Evolutionary conservation across 2,329 filamentous ascomycete species (phyloP).

Genomic region (Aspergillus flavus): DNA sequence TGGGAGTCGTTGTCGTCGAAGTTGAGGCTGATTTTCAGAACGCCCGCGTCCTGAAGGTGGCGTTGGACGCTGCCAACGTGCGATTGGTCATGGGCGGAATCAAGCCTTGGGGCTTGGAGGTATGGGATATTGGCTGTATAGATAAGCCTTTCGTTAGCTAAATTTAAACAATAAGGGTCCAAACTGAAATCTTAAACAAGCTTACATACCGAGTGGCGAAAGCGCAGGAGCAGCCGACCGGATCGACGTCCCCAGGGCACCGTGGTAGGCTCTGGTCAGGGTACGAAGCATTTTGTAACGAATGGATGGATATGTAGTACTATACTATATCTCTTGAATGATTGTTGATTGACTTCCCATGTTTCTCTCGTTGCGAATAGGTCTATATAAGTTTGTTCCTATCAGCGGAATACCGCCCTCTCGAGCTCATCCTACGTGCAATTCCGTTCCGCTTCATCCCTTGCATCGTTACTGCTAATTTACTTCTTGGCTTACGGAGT

Average conservation of each 20-base stretch:
- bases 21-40: slow-evolving; percentile 40
- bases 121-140: background rate
- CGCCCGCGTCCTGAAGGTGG: slow-evolving; percentile 22
- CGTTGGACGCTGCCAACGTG: background rate
- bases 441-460: background rate
- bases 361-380: background rate
- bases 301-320: background rate
- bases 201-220: background rate
- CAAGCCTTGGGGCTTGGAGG: background rate
- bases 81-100: background rate
- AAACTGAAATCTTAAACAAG: background rate
- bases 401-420: background rate
- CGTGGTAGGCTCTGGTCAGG: background rate
- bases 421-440: no score
- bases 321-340: background rate
- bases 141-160: background rate
- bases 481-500: background rate
- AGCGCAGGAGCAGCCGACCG: background rate
- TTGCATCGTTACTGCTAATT: background rate
- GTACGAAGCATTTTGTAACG: background rate
- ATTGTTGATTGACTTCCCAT: no score
- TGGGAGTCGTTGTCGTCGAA: slow-evolving; percentile 38
- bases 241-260: background rate
- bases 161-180: no score
- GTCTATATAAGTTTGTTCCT: background rate